These are phyloP conservation scores for Penicillium coffeae DNA, from an alignment of 495 filamentous ascomycete species.

Conservation along the genomic window DNA sequence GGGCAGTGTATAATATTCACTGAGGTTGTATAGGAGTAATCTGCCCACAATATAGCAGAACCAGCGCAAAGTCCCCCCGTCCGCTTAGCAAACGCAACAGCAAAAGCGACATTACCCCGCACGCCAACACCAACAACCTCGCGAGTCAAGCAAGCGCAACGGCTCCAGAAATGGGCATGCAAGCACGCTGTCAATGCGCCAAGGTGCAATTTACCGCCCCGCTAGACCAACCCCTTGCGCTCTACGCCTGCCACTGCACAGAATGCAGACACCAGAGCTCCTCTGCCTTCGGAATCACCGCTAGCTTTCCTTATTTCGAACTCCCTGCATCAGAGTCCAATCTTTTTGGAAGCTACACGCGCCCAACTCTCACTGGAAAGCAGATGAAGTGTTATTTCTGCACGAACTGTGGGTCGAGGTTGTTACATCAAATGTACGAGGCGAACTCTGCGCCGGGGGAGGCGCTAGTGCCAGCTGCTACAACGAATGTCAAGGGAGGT, in stretches of 20 bases:
- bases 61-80: too few relatives aligned
- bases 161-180: conserved; percentile 47
- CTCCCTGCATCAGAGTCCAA: conserved; percentile 37
- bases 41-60: too few relatives aligned
- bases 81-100: too few relatives aligned
- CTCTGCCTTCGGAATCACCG: conserved; percentile 64
- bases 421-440: conserved; percentile 52
- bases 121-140: background rate
- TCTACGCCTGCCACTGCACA: conserved; percentile 68
- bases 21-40: too few relatives aligned
- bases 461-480: conserved; percentile 16
- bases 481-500: conserved; percentile 58
- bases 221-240: conserved; percentile 40
- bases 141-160: background rate
- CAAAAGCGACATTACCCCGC: background rate
- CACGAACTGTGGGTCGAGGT: conserved; percentile 53
- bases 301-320: conserved; percentile 60
- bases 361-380: conserved; percentile 39
- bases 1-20: too few relatives aligned
- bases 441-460: conserved; percentile 29
- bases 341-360: conserved; percentile 43
- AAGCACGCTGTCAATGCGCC: conserved; percentile 62
- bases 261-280: conserved; percentile 64
- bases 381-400: conserved; percentile 57
- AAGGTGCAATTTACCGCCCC: conserved; percentile 57